Percentiles rank a stretch among this genome's conserved stretches.
These are phyloP conservation scores for Bauhinia variegata DNA, from an alignment of 306 rosid species.

Conservation along the genomic window DNA sequence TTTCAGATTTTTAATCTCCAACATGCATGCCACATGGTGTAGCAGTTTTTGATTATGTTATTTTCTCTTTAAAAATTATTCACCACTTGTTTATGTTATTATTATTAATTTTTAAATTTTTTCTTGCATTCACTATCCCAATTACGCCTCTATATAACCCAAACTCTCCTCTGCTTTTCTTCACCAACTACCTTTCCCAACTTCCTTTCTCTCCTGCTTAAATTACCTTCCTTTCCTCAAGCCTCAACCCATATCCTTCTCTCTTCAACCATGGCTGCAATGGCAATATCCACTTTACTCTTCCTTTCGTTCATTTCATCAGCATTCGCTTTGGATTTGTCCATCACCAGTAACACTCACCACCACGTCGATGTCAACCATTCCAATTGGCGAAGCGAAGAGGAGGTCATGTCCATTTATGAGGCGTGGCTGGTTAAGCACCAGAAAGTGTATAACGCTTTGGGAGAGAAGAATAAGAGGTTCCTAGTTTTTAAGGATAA, in stretches of 20 bases:
- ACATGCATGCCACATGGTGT: too few species aligned
- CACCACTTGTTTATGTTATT: not conserved
- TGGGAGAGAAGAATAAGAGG: conserved; percentile 69
- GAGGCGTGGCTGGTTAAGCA: conserved; percentile 68
- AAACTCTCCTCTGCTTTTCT: conserved; percentile 5
- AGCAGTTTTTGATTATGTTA: not conserved
- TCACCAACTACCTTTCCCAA: conserved; percentile 26
- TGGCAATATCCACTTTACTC: conserved; percentile 33
- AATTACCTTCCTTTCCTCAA: not conserved
- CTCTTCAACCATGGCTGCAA: conserved; percentile 46
- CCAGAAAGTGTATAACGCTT: conserved; percentile 63
- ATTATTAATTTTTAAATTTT: too few species aligned
- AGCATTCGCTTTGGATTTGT: conserved; percentile 29
- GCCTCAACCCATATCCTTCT: not conserved
- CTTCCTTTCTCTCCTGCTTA: not conserved
- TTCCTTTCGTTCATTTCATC: conserved; percentile 42
- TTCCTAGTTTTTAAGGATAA: conserved; percentile 77
- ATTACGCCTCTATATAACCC: conserved; percentile 36
- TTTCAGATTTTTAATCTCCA: too few species aligned
- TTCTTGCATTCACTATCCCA: not conserved
- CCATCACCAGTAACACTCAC: conserved; percentile 23
- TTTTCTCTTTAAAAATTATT: conserved; percentile 1
- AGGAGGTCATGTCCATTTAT: conserved; percentile 60
- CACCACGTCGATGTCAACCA: not conserved
- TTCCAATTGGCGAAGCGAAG: conserved; percentile 35